Percentiles rank a stretch among this genome's conserved stretches.
These are phyloP conservation scores for Aurantiochytrium sp. DNA, from an alignment of 108 stramenopile genomes.

Conservation along the genomic window DNA sequence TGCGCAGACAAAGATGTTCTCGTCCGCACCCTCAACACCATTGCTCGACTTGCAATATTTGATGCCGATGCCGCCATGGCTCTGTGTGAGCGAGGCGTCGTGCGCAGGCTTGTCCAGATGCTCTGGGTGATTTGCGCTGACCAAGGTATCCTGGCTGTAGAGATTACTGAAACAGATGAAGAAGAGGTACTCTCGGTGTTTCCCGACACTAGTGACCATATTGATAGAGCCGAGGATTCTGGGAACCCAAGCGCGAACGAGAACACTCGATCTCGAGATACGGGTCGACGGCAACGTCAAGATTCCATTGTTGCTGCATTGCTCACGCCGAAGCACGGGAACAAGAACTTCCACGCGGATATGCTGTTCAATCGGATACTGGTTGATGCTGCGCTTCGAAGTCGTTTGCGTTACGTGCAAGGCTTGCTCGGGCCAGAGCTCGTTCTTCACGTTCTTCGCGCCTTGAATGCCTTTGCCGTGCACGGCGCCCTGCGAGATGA, in stretches of 20 bases:
- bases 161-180: not conserved
- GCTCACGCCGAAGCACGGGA: too few species aligned
- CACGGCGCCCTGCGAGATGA: not conserved
- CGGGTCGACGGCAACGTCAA: too few species aligned
- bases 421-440: not conserved
- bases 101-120: not conserved
- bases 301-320: too few species aligned
- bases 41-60: not conserved
- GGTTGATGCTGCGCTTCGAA: not conserved
- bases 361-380: not conserved
- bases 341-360: too few species aligned
- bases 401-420: not conserved
- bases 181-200: not conserved
- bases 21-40: not conserved
- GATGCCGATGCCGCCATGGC: not conserved
- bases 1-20: not conserved
- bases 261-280: too few species aligned
- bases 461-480: not conserved
- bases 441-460: not conserved
- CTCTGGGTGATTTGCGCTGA: not conserved
- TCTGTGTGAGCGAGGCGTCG: not conserved
- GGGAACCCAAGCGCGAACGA: too few species aligned
- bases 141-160: not conserved
- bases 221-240: too few species aligned
- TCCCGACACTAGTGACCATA: too few species aligned